Percentiles rank a stretch among this genome's conserved stretches.
Conservation (phyloP, 2,329 filamentous ascomycete species). For the Stromatinia cepivora region DNA sequence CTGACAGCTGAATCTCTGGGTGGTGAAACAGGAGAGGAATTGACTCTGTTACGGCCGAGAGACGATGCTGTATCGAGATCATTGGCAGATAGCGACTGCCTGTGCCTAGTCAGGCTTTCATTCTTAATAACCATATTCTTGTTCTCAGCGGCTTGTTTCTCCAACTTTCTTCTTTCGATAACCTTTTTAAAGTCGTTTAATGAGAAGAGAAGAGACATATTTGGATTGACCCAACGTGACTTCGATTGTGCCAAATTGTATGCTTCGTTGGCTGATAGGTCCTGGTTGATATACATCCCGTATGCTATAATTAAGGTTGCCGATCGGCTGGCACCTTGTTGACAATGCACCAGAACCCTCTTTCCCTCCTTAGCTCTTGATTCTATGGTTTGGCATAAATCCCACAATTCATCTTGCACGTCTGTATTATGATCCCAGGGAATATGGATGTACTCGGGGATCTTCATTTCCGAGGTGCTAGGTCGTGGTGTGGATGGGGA, state of each 20-base stretch:
- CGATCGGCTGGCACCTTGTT: slow-evolving; percentile 82
- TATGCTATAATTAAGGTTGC: slow-evolving; percentile 86
- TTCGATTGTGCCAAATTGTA: slow-evolving; percentile 78
- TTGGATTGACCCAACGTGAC: slow-evolving; percentile 85
- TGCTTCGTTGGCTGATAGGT: slow-evolving; percentile 76
- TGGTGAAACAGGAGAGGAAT: slow-evolving; percentile 50
- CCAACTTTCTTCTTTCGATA: slow-evolving; percentile 52
- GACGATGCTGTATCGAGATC: slow-evolving; percentile 48
- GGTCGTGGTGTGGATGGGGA: slow-evolving; percentile 60
- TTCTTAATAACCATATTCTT: slow-evolving; percentile 37
- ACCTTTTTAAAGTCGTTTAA: slow-evolving; percentile 77
- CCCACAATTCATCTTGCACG: slow-evolving; percentile 74
- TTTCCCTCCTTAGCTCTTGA: slow-evolving; percentile 70
- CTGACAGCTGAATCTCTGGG: slow-evolving; percentile 27
- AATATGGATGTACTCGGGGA: slow-evolving; percentile 83
- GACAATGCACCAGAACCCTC: slow-evolving; percentile 79
- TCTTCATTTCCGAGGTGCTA: slow-evolving; percentile 44
- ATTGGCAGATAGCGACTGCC: slow-evolving; percentile 60
- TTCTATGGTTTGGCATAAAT: slow-evolving; percentile 74
- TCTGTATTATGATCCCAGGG: slow-evolving; percentile 89
- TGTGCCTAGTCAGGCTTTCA: slow-evolving; percentile 60
- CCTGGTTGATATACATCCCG: slow-evolving; percentile 75
- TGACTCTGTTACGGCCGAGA: slow-evolving; percentile 51
- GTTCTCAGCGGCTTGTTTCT: slow-evolving; percentile 38
- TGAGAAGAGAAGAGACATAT: slow-evolving; percentile 91